Base-by-base conservation (phyloP, 306 rosid species). In the Cucumis hystrix region DNA sequence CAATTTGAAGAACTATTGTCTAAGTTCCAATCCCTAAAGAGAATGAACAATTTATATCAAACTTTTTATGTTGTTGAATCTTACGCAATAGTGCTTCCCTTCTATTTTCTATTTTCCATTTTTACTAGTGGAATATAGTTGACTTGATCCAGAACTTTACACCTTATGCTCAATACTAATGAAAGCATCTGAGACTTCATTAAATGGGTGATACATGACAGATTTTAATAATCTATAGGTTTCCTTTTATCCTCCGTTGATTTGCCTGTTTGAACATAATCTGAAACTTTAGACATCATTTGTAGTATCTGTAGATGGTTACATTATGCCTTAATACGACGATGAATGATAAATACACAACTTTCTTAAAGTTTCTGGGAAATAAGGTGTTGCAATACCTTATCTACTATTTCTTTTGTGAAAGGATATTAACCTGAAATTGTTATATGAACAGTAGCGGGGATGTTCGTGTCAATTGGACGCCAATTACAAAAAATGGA, bases 391-490 rank as follows among this genome's bases (percentile, higher is more conserved):
- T 13, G 17, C 75, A 23, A 12, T 45, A 39, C 16, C 37, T 25
- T 77, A n/a, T 61, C n/a, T 43, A 16, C 57, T 20, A 43, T 21
- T 69, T 69, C 75, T 69, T 61, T 64, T 13, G 14, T 51, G 28
- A 17, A 77, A 74, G 61, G 28, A 30, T 43, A 60, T 66, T 58
- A 62, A 65, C 25, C 76, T 51, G 49, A 75, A 80, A 11, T 73
- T 71, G 63, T 85, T 39, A 28, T 17, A 57, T 70, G 59, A 74
- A 77, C 65, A 91, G 98, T 74, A 83, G 83, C 17, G 98, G 98
- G 16, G 96, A 92, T 74, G 96, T 94, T 79, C 91, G 95, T 39
- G 83, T 94, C 81, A 94, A 94, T 80, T 94, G 98, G 98, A 83
- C 78, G 76, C 84, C 94, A n/a, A 78, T 90, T 74, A 84, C 90